Conservation (phyloP, 495 filamentous ascomycete genomes). For the Xylaria palmicola region DNA sequence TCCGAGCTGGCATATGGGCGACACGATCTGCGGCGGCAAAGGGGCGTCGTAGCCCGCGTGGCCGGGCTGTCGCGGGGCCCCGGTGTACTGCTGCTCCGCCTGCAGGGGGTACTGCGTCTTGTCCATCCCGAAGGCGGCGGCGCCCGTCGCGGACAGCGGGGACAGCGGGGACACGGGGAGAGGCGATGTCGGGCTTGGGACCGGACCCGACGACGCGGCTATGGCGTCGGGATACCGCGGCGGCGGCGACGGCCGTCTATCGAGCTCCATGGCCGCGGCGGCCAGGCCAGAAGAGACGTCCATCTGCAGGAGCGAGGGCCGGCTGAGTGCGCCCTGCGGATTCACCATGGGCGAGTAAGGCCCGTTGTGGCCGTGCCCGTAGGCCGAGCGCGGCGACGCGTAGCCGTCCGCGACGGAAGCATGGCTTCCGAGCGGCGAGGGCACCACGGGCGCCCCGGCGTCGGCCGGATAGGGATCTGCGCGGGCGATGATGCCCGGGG, state of each 20-base stretch:
- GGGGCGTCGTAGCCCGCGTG: background rate
- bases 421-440: background rate
- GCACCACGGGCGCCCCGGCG: background rate
- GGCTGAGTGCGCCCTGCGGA: background rate
- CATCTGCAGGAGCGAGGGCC: background rate
- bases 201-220: background rate
- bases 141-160: background rate
- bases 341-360: background rate
- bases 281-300: background rate
- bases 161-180: slow-evolving; percentile 11
- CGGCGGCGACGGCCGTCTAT: background rate
- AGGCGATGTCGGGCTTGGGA: slow-evolving; percentile 6
- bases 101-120: background rate
- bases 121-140: background rate
- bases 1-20: slow-evolving; percentile 11
- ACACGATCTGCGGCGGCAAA: background rate
- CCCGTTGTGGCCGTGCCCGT: background rate
- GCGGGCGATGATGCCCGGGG: background rate
- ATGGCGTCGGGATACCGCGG: slow-evolving; percentile 6
- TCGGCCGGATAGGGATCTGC: background rate
- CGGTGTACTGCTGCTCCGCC: background rate
- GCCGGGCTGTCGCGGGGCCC: background rate
- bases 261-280: background rate
- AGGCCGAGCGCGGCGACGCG: background rate
- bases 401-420: background rate